Base-by-base conservation (phyloP, 1,284 basidiomycete species). In the Phlebopus sp. region DNA sequence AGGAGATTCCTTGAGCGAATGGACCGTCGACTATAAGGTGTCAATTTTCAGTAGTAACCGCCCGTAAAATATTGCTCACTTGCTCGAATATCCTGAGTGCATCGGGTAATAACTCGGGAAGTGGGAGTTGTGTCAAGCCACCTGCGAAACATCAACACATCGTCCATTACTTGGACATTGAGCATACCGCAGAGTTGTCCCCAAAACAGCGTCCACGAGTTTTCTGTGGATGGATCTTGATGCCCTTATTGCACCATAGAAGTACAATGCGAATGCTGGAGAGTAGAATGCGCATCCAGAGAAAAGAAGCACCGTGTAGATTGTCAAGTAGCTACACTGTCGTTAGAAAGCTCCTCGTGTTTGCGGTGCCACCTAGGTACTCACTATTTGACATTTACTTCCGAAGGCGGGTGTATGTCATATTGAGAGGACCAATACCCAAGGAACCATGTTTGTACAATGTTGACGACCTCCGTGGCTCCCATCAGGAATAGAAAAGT, bases 91-190 rank as follows among this genome's bases (percentile, higher is more conserved):
- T 53, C 52, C 44, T 53, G 52, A 41, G 59, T 58, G 31, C 55
- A 58, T 30, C 57, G 46, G 1, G 57, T 59, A 31, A 58, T 50
- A 7, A 82, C 75, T 19, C 80, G 72, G 11, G 79, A 77, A 0
- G 76, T 73, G 0, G 81, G 81, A 3, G 79, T 81, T 21, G 45
- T 66, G 50, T 81, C 78, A 8, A 80, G 62, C 73, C 77, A 81
- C 38, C 69, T 71, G 35, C 17, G 25, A 29, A 37, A 11, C 7
- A 11, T 51, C 29, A 46, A 29, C 15, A 39, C 13, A 15, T 8
- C 10, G 37, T 10, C 17, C 5, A 9, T 19, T 17, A 8, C 9
- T 10, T 14, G 9, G 42, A 9, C 19, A 43, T 42, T 21, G 39
- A 43, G 55, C 62, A 36, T 35, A 71, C 62, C 78, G 69, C 47